Conservation (phyloP, 306 rosid species). For the Canavalia ensiformis region DNA sequence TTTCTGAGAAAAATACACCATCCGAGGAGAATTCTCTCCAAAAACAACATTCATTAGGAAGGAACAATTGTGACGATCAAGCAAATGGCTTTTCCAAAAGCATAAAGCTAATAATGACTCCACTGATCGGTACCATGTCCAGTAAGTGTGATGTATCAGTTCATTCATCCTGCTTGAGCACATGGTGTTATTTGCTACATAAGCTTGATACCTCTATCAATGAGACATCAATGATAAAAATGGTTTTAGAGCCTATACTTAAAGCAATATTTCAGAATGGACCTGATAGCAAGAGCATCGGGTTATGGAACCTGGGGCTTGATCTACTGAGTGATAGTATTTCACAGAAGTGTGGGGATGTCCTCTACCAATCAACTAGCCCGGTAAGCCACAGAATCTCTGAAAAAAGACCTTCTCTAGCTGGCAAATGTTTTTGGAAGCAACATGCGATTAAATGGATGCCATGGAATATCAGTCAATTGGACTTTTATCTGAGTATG, state of each 20-base stretch:
- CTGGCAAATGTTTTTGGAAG: slow-evolving; percentile 69
- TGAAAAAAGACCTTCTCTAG: slow-evolving; percentile 44
- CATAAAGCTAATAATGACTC: slow-evolving; percentile 84
- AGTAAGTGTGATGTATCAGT: slow-evolving; percentile 74
- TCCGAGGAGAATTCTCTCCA: slow-evolving; percentile 45
- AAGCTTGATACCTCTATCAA: slow-evolving; percentile 75
- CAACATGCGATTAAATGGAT: slow-evolving; percentile 71
- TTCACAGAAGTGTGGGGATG: slow-evolving; percentile 61
- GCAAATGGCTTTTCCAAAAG: slow-evolving; percentile 68
- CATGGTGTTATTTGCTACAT: slow-evolving; percentile 81
- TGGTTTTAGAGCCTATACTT: slow-evolving; percentile 73
- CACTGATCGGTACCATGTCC: slow-evolving; percentile 74
- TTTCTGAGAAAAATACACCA: slow-evolving; percentile 47
- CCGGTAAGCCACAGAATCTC: slow-evolving; percentile 40
- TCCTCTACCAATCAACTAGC: slow-evolving; percentile 46
- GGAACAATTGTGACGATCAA: slow-evolving; percentile 48
- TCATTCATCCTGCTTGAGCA: slow-evolving; percentile 79
- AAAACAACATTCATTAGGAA: slow-evolving; percentile 40
- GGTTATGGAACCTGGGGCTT: slow-evolving; percentile 70
- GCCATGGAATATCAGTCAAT: slow-evolving; percentile 73
- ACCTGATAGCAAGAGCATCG: slow-evolving; percentile 67
- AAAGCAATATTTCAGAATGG: slow-evolving; percentile 68
- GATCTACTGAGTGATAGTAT: slow-evolving; percentile 68
- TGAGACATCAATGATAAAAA: slow-evolving; percentile 54
- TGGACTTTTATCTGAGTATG: slow-evolving; percentile 75